Evolutionary conservation across 2,329 filamentous ascomycete species (phyloP).

Genomic region (Thyridium curvatum): DNA sequence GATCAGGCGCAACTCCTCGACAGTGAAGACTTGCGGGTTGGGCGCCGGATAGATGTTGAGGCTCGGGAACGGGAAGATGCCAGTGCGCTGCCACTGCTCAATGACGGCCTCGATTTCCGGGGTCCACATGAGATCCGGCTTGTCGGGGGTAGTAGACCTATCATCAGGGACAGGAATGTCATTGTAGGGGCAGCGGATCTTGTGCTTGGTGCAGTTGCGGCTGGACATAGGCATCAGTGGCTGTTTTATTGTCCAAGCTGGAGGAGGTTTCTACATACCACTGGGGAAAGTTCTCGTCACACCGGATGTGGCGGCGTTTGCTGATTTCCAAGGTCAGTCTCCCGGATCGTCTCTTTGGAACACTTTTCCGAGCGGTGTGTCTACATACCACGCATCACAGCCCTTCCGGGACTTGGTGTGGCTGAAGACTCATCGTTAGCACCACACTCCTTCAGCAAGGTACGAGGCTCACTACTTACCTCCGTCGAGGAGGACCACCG

Average conservation of each 20-base stretch:
- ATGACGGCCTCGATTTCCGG: conserved; percentile 78
- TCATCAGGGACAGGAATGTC: conserved; percentile 68
- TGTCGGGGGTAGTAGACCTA: conserved; percentile 53
- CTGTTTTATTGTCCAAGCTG: no score
- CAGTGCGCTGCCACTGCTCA: conserved; percentile 76
- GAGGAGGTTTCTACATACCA: conserved; percentile 54
- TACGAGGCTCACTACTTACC: conserved; percentile 30
- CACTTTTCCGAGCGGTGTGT: not conserved
- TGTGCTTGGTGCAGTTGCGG: conserved; percentile 98
- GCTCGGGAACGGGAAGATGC: conserved; percentile 78
- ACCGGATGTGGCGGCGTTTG: conserved; percentile 95
- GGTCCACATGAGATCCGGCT: conserved; percentile 74
- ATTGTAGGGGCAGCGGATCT: conserved; percentile 97
- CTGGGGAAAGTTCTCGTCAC: conserved; percentile 96
- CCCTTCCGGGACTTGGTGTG: conserved; percentile 99
- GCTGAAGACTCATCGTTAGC: conserved; percentile 41
- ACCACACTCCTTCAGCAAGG: not conserved
- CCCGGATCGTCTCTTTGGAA: no score
- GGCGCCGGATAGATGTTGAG: conserved; percentile 71
- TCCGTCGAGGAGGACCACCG: conserved; percentile 80
- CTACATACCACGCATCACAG: conserved; percentile 76
- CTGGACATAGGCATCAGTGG: conserved; percentile 35
- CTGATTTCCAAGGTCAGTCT: conserved; percentile 17
- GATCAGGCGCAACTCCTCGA: conserved; percentile 79
- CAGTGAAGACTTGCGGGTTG: conserved; percentile 64